Conservation (phyloP, 805 yeast species). For the Teunomyces tritomae region DNA sequence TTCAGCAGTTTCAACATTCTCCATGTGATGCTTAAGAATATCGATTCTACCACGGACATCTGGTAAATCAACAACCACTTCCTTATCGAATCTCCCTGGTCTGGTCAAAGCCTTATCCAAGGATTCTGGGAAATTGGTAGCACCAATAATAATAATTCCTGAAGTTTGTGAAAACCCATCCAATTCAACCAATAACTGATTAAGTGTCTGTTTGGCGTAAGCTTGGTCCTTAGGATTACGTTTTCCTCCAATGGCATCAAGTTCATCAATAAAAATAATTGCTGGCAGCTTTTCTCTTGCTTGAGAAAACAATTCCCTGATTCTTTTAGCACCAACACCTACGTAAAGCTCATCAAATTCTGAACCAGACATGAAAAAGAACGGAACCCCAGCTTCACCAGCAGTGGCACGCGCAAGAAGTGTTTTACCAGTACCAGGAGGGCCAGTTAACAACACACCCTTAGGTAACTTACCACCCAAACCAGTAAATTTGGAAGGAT, state of each 20-base stretch:
- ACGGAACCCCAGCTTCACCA: conserved; percentile 98
- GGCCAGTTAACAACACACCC: conserved; percentile 95
- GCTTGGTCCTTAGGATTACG: conserved; percentile 98
- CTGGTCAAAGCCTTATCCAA: conserved; percentile 95
- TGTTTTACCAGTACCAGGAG: conserved; percentile 99
- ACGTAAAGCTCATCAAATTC: conserved; percentile 98
- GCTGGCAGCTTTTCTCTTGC: conserved; percentile 97
- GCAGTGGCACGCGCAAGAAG: conserved; percentile 96
- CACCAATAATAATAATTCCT: conserved; percentile 95
- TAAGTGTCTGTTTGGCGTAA: conserved; percentile 94
- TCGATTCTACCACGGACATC: conserved; percentile 97
- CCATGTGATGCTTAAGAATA: conserved; percentile 87
- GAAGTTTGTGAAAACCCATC: conserved; percentile 93
- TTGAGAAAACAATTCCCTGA: conserved; percentile 87
- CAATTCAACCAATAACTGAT: conserved; percentile 90
- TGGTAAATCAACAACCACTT: conserved; percentile 92
- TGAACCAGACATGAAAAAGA: conserved; percentile 97
- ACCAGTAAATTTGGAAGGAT: conserved; percentile 94
- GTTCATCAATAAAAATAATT: conserved; percentile 93
- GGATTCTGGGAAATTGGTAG: conserved; percentile 97
- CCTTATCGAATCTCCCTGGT: conserved; percentile 97
- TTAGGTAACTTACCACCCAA: conserved; percentile 97
- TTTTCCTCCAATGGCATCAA: conserved; percentile 98
- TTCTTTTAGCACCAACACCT: conserved; percentile 98
- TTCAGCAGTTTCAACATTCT: conserved; percentile 79